Conservation (phyloP, 768 basidiomycete genomes). For the Suillus americanus region DNA sequence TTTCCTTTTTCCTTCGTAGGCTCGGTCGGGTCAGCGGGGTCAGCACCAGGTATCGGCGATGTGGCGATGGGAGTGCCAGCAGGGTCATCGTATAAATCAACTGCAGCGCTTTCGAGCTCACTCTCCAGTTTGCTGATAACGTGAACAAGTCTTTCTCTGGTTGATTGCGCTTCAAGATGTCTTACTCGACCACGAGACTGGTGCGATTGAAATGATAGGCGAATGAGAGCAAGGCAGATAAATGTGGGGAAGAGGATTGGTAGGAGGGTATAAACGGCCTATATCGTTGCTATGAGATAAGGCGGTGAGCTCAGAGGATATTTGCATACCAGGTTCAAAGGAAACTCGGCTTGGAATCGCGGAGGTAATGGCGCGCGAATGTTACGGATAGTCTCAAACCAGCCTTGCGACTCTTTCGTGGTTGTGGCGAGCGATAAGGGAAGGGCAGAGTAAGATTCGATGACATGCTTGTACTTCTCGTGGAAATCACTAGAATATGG, state of each 20-base stretch:
- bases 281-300: neutral
- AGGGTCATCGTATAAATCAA: constrained; percentile 55
- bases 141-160: constrained; percentile 52
- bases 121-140: constrained; percentile 58
- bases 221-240: constrained; percentile 52
- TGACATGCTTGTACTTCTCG: constrained; percentile 54
- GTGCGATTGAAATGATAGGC: constrained; percentile 56
- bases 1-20: constrained; percentile 4
- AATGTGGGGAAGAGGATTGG: constrained; percentile 67
- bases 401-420: constrained; percentile 42
- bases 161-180: constrained; percentile 56
- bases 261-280: constrained; percentile 55
- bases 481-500: constrained; percentile 46
- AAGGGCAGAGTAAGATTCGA: constrained; percentile 52
- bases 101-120: constrained; percentile 59
- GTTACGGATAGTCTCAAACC: constrained; percentile 44
- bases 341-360: constrained; percentile 57
- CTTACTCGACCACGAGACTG: constrained; percentile 66
- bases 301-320: neutral
- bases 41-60: constrained; percentile 9
- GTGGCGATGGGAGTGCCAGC: constrained; percentile 23
- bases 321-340: constrained; percentile 64
- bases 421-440: constrained; percentile 41
- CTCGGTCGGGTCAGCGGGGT: neutral
- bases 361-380: constrained; percentile 55